phyloP scores from a whole-genome alignment of 495 filamentous ascomycete species.

The Penicillium parvum region DNA sequence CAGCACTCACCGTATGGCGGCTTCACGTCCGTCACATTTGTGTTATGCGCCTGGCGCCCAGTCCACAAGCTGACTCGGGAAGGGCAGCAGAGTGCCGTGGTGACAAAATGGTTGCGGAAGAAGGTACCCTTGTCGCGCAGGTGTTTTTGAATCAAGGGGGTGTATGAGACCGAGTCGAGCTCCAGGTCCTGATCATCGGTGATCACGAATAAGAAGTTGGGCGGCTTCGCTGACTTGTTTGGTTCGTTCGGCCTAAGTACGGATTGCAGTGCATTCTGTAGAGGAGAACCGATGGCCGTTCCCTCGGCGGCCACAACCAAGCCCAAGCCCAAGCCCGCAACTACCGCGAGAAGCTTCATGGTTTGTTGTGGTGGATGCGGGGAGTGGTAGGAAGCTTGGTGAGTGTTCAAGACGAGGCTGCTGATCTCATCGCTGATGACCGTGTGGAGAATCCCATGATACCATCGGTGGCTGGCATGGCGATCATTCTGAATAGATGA shows the following conservation, averaged over 20 bases:
- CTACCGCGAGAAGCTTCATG: constrained; percentile 21
- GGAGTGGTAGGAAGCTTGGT: background rate
- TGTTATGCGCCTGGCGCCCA: constrained; percentile 66
- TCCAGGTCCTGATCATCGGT: constrained; percentile 65
- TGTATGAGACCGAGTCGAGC: constrained; percentile 55
- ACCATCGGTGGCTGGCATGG: constrained; percentile 16
- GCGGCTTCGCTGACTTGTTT: constrained; percentile 16
- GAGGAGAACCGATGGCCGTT: background rate
- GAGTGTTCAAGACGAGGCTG: background rate
- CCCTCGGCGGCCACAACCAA: constrained; percentile 11
- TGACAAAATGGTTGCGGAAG: constrained; percentile 57
- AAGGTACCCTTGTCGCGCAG: constrained; percentile 51
- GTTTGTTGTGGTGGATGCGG: background rate
- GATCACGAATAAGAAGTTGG: constrained; percentile 62
- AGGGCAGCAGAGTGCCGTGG: constrained; percentile 61
- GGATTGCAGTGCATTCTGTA: constrained; percentile 13
- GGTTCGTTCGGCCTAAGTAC: constrained; percentile 5
- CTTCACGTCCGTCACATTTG: constrained; percentile 66
- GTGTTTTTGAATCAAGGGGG: constrained; percentile 49
- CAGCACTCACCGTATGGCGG: constrained; percentile 52
- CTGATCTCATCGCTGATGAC: background rate
- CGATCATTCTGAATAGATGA: too few species aligned
- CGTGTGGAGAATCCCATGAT: constrained; percentile 14
- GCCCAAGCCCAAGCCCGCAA: constrained; percentile 10
- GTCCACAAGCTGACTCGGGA: constrained; percentile 61